Conservation (phyloP, 2,329 filamentous ascomycete species). For the Claviceps humidiphila region DNA sequence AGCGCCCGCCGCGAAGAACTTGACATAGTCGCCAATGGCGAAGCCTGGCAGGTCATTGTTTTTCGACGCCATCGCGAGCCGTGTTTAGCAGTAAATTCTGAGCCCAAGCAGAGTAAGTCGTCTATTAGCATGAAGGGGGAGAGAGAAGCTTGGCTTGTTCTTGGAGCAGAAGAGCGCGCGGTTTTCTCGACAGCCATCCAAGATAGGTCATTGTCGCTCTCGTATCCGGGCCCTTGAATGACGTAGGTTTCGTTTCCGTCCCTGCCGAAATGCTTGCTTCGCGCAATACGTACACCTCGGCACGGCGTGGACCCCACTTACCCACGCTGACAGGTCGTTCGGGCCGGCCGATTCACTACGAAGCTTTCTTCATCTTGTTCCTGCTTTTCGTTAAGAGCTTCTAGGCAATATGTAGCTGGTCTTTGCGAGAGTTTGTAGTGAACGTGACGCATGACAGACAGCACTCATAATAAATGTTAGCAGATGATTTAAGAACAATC, state of each 20-base stretch:
- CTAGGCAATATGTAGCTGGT: too few relatives aligned
- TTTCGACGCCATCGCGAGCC: constrained; percentile 13
- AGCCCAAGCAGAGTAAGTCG: not conserved
- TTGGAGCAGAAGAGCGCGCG: not conserved
- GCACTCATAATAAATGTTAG: not conserved
- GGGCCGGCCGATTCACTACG: too few relatives aligned
- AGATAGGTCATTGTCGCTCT: not conserved
- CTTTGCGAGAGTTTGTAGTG: too few relatives aligned
- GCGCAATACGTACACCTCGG: not conserved
- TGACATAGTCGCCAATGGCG: constrained; percentile 30
- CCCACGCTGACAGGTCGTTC: not conserved
- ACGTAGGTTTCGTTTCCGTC: constrained; percentile 8
- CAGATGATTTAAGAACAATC: not conserved
- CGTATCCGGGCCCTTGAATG: constrained; percentile 4
- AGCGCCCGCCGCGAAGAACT: constrained; percentile 40
- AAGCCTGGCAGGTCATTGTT: constrained; percentile 26
- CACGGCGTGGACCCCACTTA: not conserved
- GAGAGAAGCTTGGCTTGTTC: too few relatives aligned
- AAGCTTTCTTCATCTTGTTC: too few relatives aligned
- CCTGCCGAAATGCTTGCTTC: not conserved
- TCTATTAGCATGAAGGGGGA: not conserved
- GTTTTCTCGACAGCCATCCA: not conserved
- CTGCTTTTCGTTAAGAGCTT: too few relatives aligned
- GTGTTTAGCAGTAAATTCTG: not conserved
- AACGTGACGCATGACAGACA: not conserved